phyloP scores from a whole-genome alignment of 768 basidiomycete genomes.

The Agrocybe chaxingu region DNA sequence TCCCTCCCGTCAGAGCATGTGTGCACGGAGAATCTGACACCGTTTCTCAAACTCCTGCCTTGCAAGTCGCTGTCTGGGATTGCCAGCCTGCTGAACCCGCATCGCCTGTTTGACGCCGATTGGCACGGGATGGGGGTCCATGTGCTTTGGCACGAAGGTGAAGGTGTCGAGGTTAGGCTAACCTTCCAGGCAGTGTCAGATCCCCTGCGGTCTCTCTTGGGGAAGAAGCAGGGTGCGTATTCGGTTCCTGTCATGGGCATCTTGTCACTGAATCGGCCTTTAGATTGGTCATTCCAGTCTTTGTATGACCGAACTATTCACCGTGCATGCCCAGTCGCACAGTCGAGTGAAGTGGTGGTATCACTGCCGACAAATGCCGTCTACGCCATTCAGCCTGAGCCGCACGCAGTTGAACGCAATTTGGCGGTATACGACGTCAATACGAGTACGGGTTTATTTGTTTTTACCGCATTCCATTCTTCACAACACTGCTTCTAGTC shows the following conservation, averaged over 20 bases:
- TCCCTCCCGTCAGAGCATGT: conserved; percentile 80
- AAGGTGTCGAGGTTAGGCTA: conserved; percentile 63
- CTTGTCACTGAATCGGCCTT: conserved; percentile 4
- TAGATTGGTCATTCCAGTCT: conserved; percentile 73
- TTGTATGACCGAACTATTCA: conserved; percentile 67
- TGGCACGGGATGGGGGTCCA: conserved; percentile 90
- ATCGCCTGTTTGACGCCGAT: conserved; percentile 82
- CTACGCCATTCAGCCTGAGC: conserved; percentile 53
- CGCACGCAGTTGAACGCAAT: conserved; percentile 29
- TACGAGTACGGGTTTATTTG: conserved; percentile 32
- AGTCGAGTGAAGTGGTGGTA: conserved; percentile 52
- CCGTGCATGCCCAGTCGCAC: conserved; percentile 68
- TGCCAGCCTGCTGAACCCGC: conserved; percentile 78
- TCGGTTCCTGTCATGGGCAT: background rate
- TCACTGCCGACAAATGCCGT: conserved; percentile 37
- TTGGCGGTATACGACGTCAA: conserved; percentile 47
- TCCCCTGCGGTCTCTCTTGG: conserved; percentile 57
- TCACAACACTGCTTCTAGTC: conserved; percentile 21
- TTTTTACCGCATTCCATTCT: conserved; percentile 5
- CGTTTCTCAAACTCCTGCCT: conserved; percentile 91
- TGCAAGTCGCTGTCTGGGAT: conserved; percentile 89
- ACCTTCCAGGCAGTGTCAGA: conserved; percentile 78
- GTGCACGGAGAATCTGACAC: conserved; percentile 97
- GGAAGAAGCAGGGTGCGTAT: conserved; percentile 50
- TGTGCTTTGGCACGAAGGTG: conserved; percentile 56